Percentiles rank a stretch among this genome's conserved stretches.
Evolutionary conservation across 331 rosid species (phyloP).

Genomic region (Malus hybrid): DNA sequence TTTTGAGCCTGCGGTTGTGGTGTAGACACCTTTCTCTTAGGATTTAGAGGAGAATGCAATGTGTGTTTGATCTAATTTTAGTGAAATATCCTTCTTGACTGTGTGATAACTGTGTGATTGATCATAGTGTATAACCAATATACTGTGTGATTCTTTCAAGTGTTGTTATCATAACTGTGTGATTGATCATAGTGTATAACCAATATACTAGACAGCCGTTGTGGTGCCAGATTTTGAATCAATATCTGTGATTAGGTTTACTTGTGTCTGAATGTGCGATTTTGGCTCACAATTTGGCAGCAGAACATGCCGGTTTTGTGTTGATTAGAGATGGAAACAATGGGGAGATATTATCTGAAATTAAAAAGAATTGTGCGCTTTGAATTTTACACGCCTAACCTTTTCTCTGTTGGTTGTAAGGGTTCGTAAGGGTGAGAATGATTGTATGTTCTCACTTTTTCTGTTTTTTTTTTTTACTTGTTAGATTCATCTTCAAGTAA

Average conservation of each 20-base stretch:
- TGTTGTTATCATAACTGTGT: not conserved
- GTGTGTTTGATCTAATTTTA: not conserved
- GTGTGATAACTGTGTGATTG: no score
- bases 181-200: not conserved
- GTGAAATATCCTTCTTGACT: not conserved
- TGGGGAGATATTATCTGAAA: not conserved
- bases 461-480: not conserved
- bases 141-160: not conserved
- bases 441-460: constrained; percentile 7
- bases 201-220: not conserved
- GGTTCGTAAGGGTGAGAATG: not conserved
- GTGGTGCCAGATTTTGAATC: not conserved
- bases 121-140: not conserved
- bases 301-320: not conserved
- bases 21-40: not conserved
- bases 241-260: not conserved
- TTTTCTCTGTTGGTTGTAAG: not conserved
- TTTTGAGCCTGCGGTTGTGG: not conserved
- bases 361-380: not conserved
- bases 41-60: not conserved
- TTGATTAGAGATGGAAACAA: not conserved
- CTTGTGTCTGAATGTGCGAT: not conserved
- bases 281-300: not conserved
- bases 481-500: not conserved
- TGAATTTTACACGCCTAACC: not conserved